Evolutionary conservation across 805 yeast species (phyloP).

Genomic region (Wickerhamiella brachini): DNA sequence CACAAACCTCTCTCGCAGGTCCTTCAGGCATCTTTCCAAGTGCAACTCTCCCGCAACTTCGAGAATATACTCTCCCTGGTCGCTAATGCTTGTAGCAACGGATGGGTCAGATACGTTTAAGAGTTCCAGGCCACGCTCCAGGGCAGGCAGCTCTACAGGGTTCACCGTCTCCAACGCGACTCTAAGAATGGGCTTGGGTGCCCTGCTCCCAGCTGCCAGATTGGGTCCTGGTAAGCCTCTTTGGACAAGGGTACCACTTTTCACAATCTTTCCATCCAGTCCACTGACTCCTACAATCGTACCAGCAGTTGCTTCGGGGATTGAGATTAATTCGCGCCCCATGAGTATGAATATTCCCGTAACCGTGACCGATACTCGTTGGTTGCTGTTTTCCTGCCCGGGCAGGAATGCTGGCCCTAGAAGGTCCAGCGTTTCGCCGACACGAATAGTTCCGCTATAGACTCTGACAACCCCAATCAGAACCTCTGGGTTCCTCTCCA

Average conservation of each 20-base stretch:
- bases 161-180: constrained; percentile 86
- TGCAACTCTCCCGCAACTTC: constrained; percentile 97
- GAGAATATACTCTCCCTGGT: constrained; percentile 82
- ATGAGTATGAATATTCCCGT: constrained; percentile 66
- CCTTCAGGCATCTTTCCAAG: constrained; percentile 86
- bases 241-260: constrained; percentile 70
- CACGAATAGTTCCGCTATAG: constrained; percentile 66
- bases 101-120: constrained; percentile 89
- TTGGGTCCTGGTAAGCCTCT: constrained; percentile 50
- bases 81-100: constrained; percentile 73
- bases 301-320: constrained; percentile 82
- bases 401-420: constrained; percentile 48
- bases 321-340: constrained; percentile 79
- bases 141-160: constrained; percentile 60
- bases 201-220: constrained; percentile 58
- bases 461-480: constrained; percentile 80
- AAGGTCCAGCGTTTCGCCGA: constrained; percentile 63
- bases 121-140: constrained; percentile 65
- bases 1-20: constrained; percentile 80
- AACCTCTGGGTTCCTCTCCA: constrained; percentile 32
- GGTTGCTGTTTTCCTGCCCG: constrained; percentile 14
- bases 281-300: constrained; percentile 92
- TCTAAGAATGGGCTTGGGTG: constrained; percentile 82
- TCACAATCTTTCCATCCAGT: constrained; percentile 63
- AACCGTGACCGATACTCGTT: constrained; percentile 41